Base-by-base conservation (phyloP, 2,329 filamentous ascomycete species). In the Anisogramma anomala region DNA sequence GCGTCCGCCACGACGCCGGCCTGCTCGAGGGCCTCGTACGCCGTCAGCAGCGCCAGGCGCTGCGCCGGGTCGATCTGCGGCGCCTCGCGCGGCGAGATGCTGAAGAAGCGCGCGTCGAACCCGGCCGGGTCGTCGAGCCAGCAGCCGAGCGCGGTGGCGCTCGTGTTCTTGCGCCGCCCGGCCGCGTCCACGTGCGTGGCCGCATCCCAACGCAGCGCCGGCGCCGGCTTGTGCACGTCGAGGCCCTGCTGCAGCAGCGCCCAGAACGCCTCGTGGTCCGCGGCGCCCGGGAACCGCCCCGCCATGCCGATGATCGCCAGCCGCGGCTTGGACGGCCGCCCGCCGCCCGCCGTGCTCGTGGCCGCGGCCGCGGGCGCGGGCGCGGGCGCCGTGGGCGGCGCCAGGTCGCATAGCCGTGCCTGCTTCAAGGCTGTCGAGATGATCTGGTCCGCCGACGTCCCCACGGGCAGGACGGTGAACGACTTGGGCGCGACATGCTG, bases 91-190 rank as follows among this genome's bases (percentile, higher is more conserved):
- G 47, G 45, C 1, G 47, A 46, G n/a, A 49, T 41, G 42, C 32
- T 41, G 27, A 49, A 49, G 22, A 49, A 34, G 10, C 42, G 42
- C 6, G 39, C 39, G 19, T 49, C 47, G 5, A 49, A 49, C 23
- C 35, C 17, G 1, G 20, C 43, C 1, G 43, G 36, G 1, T 33
- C 25, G 3, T 43, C 36, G 7, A 46, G 30, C 22, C 33, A 46
- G 15, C 40, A 43, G 2, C 43, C 43, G 14, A 22, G 39, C 2
- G 79, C 79, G 1, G 81, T 84, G 58, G 83, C 78, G 39, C 74
- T 82, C 43, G 82, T 86, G 17, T 45, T 47, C 6, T 52, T 51
- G 6, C 23, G 23, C 11, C 15, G 33, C 3, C 34, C 36, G 5
- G 49, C 47, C 3, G 50, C 41, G 19, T 56, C 53, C 6, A 47